A percentile compares a stretch with the other conserved stretches of the same genome.
Conservation (phyloP, 192 early-diverging fungal species). For the Chytriomyces confervae region DNA sequence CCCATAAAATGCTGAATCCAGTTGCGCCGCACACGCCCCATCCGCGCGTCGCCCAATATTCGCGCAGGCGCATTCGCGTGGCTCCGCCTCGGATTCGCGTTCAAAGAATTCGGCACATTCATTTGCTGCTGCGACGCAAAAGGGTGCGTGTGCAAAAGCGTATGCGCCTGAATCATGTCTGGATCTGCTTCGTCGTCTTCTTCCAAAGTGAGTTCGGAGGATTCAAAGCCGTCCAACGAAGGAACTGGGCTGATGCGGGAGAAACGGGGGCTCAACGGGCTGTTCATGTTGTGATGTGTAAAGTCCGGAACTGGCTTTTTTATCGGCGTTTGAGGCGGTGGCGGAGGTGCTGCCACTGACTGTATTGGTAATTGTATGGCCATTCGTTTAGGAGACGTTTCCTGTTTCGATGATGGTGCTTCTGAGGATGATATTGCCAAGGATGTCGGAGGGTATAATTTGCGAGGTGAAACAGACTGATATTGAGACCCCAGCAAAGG, state of each 20-base stretch:
- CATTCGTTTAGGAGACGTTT: too few relatives aligned
- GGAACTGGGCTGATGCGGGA: background rate
- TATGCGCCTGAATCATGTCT: background rate
- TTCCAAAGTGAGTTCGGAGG: background rate
- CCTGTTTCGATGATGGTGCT: too few relatives aligned
- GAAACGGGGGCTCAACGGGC: background rate
- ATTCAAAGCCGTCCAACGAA: background rate
- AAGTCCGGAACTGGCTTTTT: conserved; percentile 1
- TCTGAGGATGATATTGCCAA: too few relatives aligned
- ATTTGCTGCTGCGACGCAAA: background rate
- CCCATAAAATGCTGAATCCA: conserved; percentile 26
- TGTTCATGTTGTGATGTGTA: conserved; percentile 36
- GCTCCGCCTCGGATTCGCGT: background rate
- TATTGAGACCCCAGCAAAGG: too few relatives aligned
- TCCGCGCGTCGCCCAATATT: conserved; percentile 18
- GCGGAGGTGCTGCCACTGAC: too few relatives aligned
- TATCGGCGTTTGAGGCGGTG: too few relatives aligned
- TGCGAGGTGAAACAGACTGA: too few relatives aligned
- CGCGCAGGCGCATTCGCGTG: background rate
- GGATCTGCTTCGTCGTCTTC: background rate
- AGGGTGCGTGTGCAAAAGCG: background rate
- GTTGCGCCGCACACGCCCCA: conserved; percentile 23
- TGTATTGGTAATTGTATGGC: too few relatives aligned
- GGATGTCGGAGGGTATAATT: too few relatives aligned
- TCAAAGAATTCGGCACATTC: background rate